Evolutionary conservation across 148 eudicot species (phyloP).

Genomic region (Rhododendron ferrugineum): DNA sequence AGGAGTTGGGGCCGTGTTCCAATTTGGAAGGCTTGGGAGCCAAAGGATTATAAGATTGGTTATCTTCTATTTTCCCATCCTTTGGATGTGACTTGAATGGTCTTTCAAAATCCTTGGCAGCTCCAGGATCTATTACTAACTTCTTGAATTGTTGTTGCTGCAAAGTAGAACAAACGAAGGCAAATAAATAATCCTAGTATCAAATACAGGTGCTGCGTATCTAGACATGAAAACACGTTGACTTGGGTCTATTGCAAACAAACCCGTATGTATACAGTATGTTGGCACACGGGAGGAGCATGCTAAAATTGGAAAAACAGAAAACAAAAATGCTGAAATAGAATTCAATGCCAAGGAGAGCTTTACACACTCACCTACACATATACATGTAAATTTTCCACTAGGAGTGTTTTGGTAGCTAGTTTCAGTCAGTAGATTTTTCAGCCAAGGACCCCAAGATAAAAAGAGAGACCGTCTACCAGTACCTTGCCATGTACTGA

Average conservation of each 20-base stretch:
- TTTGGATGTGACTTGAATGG: conserved; percentile 51
- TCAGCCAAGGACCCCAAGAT: not conserved
- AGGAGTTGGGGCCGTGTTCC: conserved; percentile 28
- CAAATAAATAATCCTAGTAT: not conserved
- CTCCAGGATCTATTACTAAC: conserved; percentile 62
- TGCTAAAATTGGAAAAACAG: not conserved
- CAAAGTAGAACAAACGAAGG: conserved; percentile 4
- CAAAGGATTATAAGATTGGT: conserved; percentile 26
- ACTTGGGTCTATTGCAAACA: not conserved
- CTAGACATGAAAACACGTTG: not conserved
- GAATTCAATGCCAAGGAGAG: not conserved
- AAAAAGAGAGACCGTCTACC: not conserved
- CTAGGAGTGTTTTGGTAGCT: not conserved
- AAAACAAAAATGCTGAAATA: not conserved
- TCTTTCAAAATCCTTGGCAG: conserved; percentile 83
- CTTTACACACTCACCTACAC: not conserved
- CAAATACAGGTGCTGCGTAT: not conserved
- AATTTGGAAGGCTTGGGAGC: conserved; percentile 36
- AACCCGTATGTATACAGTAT: not conserved
- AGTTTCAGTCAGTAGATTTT: not conserved
- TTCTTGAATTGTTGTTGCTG: conserved; percentile 76
- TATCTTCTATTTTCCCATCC: conserved; percentile 44
- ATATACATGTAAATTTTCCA: not conserved
- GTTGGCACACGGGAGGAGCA: not conserved
- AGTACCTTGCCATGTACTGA: not conserved